phyloP scores from a whole-genome alignment of 148 eudicot species.

The Polygonum maritimum region DNA sequence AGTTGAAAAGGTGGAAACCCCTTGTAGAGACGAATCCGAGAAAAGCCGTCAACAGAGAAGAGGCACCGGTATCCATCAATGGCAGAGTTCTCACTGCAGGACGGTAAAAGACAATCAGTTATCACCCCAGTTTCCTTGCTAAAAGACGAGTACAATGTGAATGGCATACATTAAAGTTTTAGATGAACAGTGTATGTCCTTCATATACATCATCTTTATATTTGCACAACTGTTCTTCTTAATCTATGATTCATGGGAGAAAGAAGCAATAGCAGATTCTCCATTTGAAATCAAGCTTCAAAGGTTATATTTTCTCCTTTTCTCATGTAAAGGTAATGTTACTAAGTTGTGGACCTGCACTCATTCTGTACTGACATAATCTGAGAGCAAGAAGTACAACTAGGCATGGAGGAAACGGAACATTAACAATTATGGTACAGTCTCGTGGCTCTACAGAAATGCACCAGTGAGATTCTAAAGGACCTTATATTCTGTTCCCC shows the following conservation, averaged over 20 bases:
- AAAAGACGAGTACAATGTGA: background rate
- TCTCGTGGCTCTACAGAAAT: background rate
- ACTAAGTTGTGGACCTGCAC: background rate
- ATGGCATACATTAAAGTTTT: background rate
- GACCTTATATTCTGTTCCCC: too few species aligned
- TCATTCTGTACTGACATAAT: background rate
- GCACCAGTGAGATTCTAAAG: background rate
- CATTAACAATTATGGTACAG: background rate
- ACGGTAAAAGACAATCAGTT: background rate
- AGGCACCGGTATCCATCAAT: slow-evolving; percentile 66
- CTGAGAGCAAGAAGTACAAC: background rate
- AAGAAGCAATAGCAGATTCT: background rate
- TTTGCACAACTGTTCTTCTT: background rate
- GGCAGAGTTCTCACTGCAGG: slow-evolving; percentile 40
- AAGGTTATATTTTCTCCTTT: background rate
- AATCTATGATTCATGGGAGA: background rate
- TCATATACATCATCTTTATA: background rate
- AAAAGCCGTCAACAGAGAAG: slow-evolving; percentile 50
- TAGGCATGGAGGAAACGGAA: background rate
- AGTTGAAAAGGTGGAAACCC: slow-evolving; percentile 58
- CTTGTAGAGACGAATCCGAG: slow-evolving; percentile 31
- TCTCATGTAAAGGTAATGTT: background rate
- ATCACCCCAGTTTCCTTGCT: background rate
- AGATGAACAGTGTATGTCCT: background rate
- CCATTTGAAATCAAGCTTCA: background rate